A percentile compares a stretch with the other conserved stretches of the same genome.
Conservation (phyloP, 768 basidiomycete species). For the Leccinum subgranulosum region DNA sequence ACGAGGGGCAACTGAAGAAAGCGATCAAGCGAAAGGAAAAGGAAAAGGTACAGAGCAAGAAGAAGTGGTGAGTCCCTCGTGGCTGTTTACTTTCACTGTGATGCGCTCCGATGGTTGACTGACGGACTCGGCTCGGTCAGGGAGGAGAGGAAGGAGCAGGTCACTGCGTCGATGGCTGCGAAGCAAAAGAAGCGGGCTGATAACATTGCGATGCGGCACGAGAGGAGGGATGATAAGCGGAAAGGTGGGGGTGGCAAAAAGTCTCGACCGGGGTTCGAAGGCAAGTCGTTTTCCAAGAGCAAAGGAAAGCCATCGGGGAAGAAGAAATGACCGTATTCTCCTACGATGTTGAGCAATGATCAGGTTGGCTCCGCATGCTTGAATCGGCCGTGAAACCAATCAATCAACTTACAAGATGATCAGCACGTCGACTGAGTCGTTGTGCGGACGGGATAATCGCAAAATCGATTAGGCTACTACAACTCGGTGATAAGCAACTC, state of each 20-base stretch:
- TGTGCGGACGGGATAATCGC: no score
- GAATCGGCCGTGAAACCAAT: no score
- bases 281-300: constrained; percentile 69
- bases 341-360: not conserved
- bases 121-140: constrained; percentile 37
- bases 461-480: no score
- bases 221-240: constrained; percentile 62
- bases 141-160: constrained; percentile 82
- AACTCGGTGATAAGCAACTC: no score
- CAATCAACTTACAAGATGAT: no score
- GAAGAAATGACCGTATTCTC: constrained; percentile 16
- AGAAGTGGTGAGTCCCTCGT: constrained; percentile 85
- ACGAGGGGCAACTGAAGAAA: constrained; percentile 83
- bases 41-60: constrained; percentile 79
- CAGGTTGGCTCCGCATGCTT: not conserved
- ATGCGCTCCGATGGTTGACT: not conserved
- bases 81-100: constrained; percentile 1
- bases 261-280: constrained; percentile 84
- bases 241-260: constrained; percentile 50
- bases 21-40: constrained; percentile 92
- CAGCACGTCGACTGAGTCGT: no score
- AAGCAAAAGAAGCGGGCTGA: constrained; percentile 88
- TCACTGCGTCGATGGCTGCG: constrained; percentile 72
- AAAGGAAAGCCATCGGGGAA: constrained; percentile 31
- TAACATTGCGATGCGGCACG: constrained; percentile 85